These are phyloP conservation scores for Paraglomus occultum DNA, from an alignment of 192 early-diverging fungal species.

Conservation along the genomic window DNA sequence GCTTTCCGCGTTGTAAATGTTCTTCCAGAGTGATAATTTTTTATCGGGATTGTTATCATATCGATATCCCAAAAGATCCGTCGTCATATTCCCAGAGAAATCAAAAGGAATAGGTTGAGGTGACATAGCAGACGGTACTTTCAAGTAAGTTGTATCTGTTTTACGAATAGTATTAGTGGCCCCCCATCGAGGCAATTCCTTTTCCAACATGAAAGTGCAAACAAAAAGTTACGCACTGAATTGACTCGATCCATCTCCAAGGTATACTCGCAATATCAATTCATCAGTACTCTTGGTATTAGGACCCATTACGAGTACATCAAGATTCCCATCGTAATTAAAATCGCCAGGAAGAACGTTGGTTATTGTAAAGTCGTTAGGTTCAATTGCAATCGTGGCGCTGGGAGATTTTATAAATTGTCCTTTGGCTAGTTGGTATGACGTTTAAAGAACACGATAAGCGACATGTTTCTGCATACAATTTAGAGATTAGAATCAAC, in stretches of 20 bases:
- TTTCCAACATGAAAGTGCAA: not conserved
- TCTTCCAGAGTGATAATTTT: conserved; percentile 45
- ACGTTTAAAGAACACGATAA: conserved; percentile 3
- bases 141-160: conserved; percentile 39
- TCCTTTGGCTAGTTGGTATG: conserved; percentile 26
- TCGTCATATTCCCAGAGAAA: conserved; percentile 59
- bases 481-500: not conserved
- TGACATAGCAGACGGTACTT: conserved; percentile 40
- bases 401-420: conserved; percentile 43
- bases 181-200: not conserved
- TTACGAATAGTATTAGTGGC: not conserved
- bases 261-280: conserved; percentile 67
- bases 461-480: not conserved
- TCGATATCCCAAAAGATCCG: conserved; percentile 56
- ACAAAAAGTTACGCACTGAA: conserved; percentile 53
- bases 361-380: conserved; percentile 50
- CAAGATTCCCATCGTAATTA: conserved; percentile 85
- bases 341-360: conserved; percentile 86
- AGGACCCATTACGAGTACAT: conserved; percentile 75
- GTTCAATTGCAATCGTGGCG: conserved; percentile 46
- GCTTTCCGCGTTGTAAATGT: conserved; percentile 34
- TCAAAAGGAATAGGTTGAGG: conserved; percentile 64
- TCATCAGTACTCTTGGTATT: conserved; percentile 35
- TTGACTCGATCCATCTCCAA: conserved; percentile 63
- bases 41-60: conserved; percentile 36